phyloP scores from a whole-genome alignment of 164 flowering plant genomes.

The Stephania japonica region DNA sequence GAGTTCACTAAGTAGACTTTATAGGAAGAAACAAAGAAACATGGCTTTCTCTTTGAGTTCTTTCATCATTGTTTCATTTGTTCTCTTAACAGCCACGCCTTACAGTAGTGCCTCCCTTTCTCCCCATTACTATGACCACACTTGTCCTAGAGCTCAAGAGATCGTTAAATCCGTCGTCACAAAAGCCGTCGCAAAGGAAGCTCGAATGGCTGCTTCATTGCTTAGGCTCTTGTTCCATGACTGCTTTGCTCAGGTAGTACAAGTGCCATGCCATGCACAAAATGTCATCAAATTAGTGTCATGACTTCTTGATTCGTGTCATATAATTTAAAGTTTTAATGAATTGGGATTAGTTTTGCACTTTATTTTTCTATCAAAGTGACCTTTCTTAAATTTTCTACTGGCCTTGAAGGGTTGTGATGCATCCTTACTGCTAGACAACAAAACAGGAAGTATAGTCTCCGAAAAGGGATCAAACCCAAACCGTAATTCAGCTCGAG shows the following conservation, averaged over 20 bases:
- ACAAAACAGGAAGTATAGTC: slow-evolving; percentile 42
- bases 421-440: slow-evolving; percentile 72
- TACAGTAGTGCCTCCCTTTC: slow-evolving; percentile 37
- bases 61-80: slow-evolving; percentile 13
- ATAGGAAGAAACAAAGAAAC: neutral
- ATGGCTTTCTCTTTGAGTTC: slow-evolving; percentile 11
- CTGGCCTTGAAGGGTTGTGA: slow-evolving; percentile 74
- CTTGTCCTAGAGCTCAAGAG: slow-evolving; percentile 69
- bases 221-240: slow-evolving; percentile 33
- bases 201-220: slow-evolving; percentile 29
- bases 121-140: slow-evolving; percentile 74
- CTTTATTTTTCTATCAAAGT: too few species aligned
- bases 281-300: too few species aligned
- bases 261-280: neutral
- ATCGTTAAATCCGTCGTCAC: slow-evolving; percentile 70
- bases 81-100: slow-evolving; percentile 10
- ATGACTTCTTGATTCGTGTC: too few species aligned
- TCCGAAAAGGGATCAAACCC: slow-evolving; percentile 76
- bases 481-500: slow-evolving; percentile 74
- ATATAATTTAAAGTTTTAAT: neutral
- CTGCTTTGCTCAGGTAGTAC: slow-evolving; percentile 25
- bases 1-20: neutral
- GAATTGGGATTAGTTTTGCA: neutral
- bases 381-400: neutral
- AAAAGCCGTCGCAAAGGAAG: slow-evolving; percentile 65